Conservation (phyloP, 768 basidiomycete species). For the Gloeophyllum trabeum region DNA sequence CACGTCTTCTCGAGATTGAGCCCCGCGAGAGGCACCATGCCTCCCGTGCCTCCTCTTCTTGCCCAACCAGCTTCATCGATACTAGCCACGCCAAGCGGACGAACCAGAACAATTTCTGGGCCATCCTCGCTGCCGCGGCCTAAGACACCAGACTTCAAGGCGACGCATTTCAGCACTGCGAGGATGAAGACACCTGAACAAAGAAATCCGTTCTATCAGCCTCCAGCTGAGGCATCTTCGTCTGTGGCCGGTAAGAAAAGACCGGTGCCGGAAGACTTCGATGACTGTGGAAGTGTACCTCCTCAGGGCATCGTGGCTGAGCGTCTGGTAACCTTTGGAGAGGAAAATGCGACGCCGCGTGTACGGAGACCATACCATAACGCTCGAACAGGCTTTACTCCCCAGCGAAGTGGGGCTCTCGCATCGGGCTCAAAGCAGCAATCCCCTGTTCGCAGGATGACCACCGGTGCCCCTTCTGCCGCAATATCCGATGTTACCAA, state of each 20-base stretch:
- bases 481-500: slow-evolving; percentile 55
- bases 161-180: slow-evolving; percentile 10
- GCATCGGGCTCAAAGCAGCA: slow-evolving; percentile 29
- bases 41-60: slow-evolving; percentile 4
- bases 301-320: slow-evolving; percentile 56
- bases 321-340: slow-evolving; percentile 27
- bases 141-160: slow-evolving; percentile 39
- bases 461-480: slow-evolving; percentile 25
- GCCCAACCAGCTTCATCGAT: slow-evolving; percentile 5
- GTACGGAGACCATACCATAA: slow-evolving; percentile 46
- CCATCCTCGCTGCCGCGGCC: slow-evolving; percentile 31
- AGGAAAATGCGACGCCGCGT: slow-evolving; percentile 41
- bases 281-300: slow-evolving; percentile 40
- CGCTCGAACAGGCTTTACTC: slow-evolving; percentile 62
- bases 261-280: slow-evolving; percentile 69
- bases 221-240: background rate
- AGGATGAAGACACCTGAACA: slow-evolving; percentile 21
- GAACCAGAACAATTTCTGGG: slow-evolving; percentile 27
- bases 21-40: slow-evolving; percentile 4
- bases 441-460: slow-evolving; percentile 38
- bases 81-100: background rate
- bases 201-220: slow-evolving; percentile 18
- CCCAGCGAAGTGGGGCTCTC: slow-evolving; percentile 38
- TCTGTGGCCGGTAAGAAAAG: slow-evolving; percentile 46
- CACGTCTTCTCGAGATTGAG: no score